Evolutionary conservation across 2,329 filamentous ascomycete species (phyloP), one percentile per base, ranked within the genome.

Genomic region (Fusarium avenaceum): DNA sequence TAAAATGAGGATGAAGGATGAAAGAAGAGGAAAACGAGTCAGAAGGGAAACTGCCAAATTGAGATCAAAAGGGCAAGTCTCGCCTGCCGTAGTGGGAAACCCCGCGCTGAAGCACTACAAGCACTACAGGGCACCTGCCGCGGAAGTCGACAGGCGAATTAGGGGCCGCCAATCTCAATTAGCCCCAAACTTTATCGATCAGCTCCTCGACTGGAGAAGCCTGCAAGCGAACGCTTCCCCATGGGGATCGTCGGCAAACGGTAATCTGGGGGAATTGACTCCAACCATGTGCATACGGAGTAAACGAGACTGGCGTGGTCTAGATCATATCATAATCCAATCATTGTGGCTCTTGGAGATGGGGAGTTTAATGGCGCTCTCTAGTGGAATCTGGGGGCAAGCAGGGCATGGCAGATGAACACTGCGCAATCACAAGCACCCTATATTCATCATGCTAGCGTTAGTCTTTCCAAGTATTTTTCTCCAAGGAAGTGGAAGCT

Each of bases 41-140:
- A 3, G 70, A 62, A 60, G 24, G 58, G 68, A 11, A 70, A 42
- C 70, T 73, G 20, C 71, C 45, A 19, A 47, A 59, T 67, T 63
- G 30, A 61, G 50, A 53, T 45, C 4, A 9, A 59, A 69, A 22
- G 26, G 62, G 67, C 39, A 69, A 51, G 32, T 54, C 38, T 42
- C 7, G 6, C 51, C 51, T 24, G 7, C 6, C 24, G 28, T 11
- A 20, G 19, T 20, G 33, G 48, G 14, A 24, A 33, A 43, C 57
- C 67, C 63, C 63, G 64, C 63, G 62, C 17, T 10, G 17, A n/a
- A 33, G 19, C 24, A 10, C 26, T 40, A 39, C 32, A n/a, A 26
- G 24, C 19, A 10, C 20, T 40, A 39, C 32, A 40, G 15, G 15
- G 11, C 39, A 44, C 22, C 54, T 43, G 17, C 33, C 33, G 13